Evolutionary conservation across 345 rosid genomes (phyloP).

Genomic region (Rhodamnia argentea): DNA sequence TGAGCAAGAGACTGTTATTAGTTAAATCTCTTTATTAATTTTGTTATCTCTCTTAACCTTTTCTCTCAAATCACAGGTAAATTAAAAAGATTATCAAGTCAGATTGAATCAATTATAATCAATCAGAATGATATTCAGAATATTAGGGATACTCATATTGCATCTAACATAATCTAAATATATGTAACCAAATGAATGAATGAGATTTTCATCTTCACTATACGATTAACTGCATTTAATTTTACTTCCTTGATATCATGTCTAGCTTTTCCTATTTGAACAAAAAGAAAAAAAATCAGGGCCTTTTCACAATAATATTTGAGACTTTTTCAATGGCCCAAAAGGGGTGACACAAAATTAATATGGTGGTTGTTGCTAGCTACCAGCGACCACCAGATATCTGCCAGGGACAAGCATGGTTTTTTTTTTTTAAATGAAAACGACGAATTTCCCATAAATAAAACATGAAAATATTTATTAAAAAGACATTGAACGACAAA

Average conservation of each 20-base stretch:
- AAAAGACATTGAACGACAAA: background rate
- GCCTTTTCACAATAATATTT: background rate
- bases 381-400: background rate
- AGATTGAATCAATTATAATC: no score
- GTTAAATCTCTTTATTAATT: slow-evolving; percentile 3
- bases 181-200: background rate
- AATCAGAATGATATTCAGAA: no score
- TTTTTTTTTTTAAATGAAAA: background rate
- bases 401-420: background rate
- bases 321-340: background rate
- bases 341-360: background rate
- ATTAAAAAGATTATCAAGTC: background rate
- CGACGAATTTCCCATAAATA: background rate
- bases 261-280: background rate
- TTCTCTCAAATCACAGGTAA: background rate
- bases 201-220: background rate
- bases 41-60: background rate
- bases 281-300: background rate
- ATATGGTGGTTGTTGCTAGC: background rate
- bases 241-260: background rate
- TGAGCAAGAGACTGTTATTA: slow-evolving; percentile 5
- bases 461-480: background rate
- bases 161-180: no score
- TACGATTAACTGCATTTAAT: background rate
- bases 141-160: no score